Evolutionary conservation across 2,329 filamentous ascomycete species (phyloP).

Genomic region (Lachnum nothofagi): DNA sequence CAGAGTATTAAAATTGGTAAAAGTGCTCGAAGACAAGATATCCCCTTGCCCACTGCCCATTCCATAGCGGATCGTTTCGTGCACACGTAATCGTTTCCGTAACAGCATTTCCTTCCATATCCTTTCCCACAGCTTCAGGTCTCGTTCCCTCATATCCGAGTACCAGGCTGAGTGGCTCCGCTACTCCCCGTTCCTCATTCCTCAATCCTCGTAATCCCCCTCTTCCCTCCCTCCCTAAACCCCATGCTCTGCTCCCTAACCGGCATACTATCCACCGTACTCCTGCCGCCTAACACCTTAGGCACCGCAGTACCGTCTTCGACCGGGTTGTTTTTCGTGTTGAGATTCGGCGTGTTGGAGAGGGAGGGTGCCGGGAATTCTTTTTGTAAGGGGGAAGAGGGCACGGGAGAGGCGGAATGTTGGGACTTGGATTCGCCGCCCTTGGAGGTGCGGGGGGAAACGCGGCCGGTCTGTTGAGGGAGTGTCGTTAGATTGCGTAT

Average conservation of each 20-base stretch:
- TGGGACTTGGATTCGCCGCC: conserved; percentile 14
- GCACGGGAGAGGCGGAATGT: conserved; percentile 22
- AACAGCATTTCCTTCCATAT: no score
- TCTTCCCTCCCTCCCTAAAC: conserved; percentile 25
- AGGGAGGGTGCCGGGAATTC: conserved; percentile 11
- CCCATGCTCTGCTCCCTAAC: conserved; percentile 24
- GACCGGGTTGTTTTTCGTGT: no score
- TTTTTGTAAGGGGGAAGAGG: conserved; percentile 47
- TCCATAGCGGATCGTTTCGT: no score
- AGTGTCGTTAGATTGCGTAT: background rate
- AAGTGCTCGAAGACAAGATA: no score
- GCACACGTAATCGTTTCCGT: no score
- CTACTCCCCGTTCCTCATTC: no score
- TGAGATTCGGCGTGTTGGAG: conserved; percentile 19
- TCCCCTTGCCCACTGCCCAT: no score
- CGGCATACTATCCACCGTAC: conserved; percentile 24
- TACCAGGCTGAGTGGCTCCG: no score
- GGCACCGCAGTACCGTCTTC: conserved; percentile 19
- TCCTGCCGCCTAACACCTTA: conserved; percentile 20
- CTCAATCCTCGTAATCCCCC: conserved; percentile 28
- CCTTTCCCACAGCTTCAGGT: no score
- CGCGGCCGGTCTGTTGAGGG: conserved; percentile 19
- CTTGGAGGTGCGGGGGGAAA: conserved; percentile 23
- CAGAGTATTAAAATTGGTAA: no score
- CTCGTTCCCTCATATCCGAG: no score